phyloP scores from a whole-genome alignment of 139 green algal species.

The Astrephomene gubernaculifera region DNA sequence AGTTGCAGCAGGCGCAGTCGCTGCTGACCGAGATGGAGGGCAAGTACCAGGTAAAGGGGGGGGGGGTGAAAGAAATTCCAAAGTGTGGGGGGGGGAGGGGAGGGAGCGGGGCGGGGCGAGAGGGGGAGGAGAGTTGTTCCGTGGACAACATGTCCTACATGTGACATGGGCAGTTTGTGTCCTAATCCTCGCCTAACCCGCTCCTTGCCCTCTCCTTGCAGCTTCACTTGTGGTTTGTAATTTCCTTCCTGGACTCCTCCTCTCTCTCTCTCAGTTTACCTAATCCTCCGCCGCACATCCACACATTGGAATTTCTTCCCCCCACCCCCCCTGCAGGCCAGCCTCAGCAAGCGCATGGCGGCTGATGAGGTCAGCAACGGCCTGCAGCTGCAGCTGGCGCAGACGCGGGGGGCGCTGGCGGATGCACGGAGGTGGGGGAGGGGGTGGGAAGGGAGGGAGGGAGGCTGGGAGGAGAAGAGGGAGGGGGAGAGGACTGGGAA shows the following conservation, averaged over 20 bases:
- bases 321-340: neutral
- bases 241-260: too few species aligned
- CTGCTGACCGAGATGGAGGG: neutral
- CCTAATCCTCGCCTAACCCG: too few species aligned
- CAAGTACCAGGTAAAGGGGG: conserved; percentile 13
- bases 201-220: too few species aligned
- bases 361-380: conserved; percentile 30
- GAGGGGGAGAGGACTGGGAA: too few species aligned
- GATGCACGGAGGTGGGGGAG: conserved; percentile 19
- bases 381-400: conserved; percentile 43
- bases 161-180: too few species aligned
- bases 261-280: too few species aligned
- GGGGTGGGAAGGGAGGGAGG: neutral
- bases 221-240: too few species aligned
- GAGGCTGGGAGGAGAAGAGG: too few species aligned
- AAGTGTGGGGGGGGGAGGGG: neutral
- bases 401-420: conserved; percentile 24
- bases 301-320: too few species aligned
- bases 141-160: too few species aligned
- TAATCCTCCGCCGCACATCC: too few species aligned
- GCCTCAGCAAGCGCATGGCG: conserved; percentile 26
- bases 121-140: too few species aligned
- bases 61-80: neutral
- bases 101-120: neutral
- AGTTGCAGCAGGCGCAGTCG: neutral